Base-by-base conservation (phyloP, 208 protist genomes). In the Leishmania guyanensis region DNA sequence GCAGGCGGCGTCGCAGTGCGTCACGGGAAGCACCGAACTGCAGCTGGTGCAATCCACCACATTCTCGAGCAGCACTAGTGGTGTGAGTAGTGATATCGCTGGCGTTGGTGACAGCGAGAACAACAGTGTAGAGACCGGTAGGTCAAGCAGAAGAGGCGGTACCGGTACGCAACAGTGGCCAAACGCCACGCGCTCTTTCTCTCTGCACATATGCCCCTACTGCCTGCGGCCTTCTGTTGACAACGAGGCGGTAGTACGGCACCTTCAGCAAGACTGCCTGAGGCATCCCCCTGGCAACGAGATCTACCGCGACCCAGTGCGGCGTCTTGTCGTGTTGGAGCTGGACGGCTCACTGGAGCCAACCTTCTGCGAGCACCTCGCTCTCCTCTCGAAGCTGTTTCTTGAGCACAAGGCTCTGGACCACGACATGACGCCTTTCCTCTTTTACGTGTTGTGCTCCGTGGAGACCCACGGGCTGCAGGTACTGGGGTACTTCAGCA, bases 361-460 rank as follows among this genome's bases (percentile, higher is more conserved):
- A 62, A 94, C 96, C 20, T 99, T 99, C 84, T 99, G 98, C 80
- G 96, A 99, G 89, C 99, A 99, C 86, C 87, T 99, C 16, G 99
- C 99, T 75, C 92, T 99, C 10, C 85, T 99, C 4, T 98, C 98
- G 0, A 99, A 99, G 81, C 90, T 99, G 1, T 99, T 99, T 89
- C 89, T 99, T 0, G 99, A 99, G 90, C 99, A 99, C 92, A 99
- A 99, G 91, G 99, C 99, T 0, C 91, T 99, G 5, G 99, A 99
- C 84, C 99, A 99, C 87, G 99, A 99, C 86, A 99, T 99, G 58
- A 99, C 99, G 33, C 99, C 98, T 1, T 99, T 99, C 86, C 85
- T 99, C 5, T 99, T 99, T 84, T 99, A 99, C 81, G 94, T 99
- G 9, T 88, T 99, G 70, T 99, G 95, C 74, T 95, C 98, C 69